A percentile compares a stretch with the other conserved stretches of the same genome.
Evolutionary conservation across 106 monocot genomes (phyloP).

Genomic region (Apostasia ramifera): DNA sequence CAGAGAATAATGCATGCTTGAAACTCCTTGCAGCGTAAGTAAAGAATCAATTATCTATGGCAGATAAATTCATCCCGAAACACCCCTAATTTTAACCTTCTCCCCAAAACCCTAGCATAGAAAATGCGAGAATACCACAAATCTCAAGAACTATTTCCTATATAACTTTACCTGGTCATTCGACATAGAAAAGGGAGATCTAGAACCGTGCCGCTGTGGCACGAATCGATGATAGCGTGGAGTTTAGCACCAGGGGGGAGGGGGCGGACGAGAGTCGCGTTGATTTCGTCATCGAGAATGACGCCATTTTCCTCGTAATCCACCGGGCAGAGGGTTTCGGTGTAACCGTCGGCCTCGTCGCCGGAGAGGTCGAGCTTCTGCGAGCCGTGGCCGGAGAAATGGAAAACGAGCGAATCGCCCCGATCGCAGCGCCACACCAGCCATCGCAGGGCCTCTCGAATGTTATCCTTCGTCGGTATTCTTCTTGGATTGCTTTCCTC

Average conservation of each 20-base stretch:
- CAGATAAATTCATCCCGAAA: neutral
- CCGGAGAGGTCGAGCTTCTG: conserved; percentile 38
- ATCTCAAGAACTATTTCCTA: neutral
- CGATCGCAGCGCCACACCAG: conserved; percentile 36
- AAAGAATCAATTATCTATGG: too few relatives aligned
- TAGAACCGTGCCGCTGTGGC: conserved; percentile 84
- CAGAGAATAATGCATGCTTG: too few relatives aligned
- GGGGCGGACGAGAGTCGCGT: conserved; percentile 52
- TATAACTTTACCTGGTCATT: conserved; percentile 38
- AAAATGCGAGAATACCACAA: too few relatives aligned
- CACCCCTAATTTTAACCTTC: neutral
- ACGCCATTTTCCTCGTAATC: conserved; percentile 67
- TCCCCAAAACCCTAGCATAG: too few relatives aligned
- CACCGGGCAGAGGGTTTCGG: conserved; percentile 79
- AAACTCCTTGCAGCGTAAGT: too few relatives aligned
- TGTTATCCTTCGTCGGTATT: conserved; percentile 59
- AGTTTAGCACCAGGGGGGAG: conserved; percentile 54
- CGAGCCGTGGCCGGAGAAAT: conserved; percentile 85
- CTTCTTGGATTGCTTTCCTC: conserved; percentile 28
- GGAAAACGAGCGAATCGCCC: conserved; percentile 86
- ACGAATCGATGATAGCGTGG: conserved; percentile 76
- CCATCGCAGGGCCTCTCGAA: conserved; percentile 70
- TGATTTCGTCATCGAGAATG: conserved; percentile 82
- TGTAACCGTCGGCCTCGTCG: conserved; percentile 70
- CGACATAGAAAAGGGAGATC: conserved; percentile 77